Percentiles rank a stretch among this genome's conserved stretches.
These are phyloP conservation scores for Eimeria praecox DNA, from an alignment of 169 alveolate genomes.

Conservation along the genomic window DNA sequence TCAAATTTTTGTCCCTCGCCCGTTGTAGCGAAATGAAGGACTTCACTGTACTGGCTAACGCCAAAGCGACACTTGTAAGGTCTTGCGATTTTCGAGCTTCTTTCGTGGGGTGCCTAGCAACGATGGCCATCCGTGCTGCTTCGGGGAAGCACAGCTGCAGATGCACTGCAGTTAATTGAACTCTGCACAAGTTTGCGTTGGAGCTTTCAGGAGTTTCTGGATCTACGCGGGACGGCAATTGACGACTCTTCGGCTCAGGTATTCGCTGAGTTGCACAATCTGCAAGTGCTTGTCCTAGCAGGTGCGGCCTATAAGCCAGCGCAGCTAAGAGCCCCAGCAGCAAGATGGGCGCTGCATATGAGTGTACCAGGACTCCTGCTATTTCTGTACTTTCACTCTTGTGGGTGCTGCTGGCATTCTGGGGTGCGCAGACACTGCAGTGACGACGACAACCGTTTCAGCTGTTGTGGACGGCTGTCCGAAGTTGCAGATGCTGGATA, in stretches of 20 bases:
- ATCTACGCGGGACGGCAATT: slow-evolving; percentile 75
- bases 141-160: not conserved
- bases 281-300: slow-evolving; percentile 78
- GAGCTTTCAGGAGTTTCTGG: slow-evolving; percentile 70
- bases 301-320: not conserved
- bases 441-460: slow-evolving; percentile 68
- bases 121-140: not conserved
- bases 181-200: slow-evolving; percentile 4
- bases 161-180: not conserved
- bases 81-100: not conserved
- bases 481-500: slow-evolving; percentile 75
- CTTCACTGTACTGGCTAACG: slow-evolving; percentile 49
- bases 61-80: slow-evolving; percentile 54
- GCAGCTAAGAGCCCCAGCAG: not conserved
- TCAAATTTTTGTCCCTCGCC: slow-evolving; percentile 46
- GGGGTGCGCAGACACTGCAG: slow-evolving; percentile 68
- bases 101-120: not conserved
- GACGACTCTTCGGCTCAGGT: slow-evolving; percentile 72
- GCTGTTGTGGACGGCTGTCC: slow-evolving; percentile 80
- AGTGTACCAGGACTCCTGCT: not conserved
- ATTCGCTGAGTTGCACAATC: slow-evolving; percentile 57
- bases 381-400: not conserved
- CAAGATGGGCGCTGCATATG: not conserved
- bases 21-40: slow-evolving; percentile 74
- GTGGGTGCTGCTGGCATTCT: slow-evolving; percentile 2